phyloP scores from a whole-genome alignment of 805 yeast species.

The Kodamaea leandrae region DNA sequence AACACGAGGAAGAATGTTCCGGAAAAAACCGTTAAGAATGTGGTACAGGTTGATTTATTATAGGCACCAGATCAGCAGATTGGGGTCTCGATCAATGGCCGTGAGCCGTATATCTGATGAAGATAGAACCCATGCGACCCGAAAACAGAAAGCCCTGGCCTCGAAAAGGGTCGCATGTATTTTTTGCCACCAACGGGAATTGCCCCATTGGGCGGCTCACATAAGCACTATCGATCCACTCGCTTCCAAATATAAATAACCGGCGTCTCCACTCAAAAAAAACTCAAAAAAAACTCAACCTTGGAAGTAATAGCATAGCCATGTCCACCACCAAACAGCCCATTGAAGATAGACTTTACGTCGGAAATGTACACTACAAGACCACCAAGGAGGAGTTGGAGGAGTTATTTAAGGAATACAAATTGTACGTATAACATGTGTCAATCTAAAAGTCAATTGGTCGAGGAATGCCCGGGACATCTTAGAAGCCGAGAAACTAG shows the following conservation, averaged over 20 bases:
- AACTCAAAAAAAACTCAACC: no score
- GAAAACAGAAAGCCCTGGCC: no score
- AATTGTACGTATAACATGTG: conserved; percentile 30
- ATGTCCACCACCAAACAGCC: conserved; percentile 24
- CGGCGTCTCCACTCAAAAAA: conserved; percentile 1
- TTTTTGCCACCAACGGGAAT: conserved; percentile 1
- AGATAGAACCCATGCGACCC: neutral
- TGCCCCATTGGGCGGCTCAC: conserved; percentile 1
- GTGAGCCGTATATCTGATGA: no score
- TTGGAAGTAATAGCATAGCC: neutral
- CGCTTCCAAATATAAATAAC: conserved; percentile 6
- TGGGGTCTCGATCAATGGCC: no score
- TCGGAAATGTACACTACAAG: conserved; percentile 43
- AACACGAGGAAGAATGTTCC: no score
- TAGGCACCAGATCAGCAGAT: no score
- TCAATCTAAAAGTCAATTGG: no score
- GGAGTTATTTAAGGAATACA: conserved; percentile 48
- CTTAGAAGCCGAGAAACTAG: no score
- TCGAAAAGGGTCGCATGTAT: no score
- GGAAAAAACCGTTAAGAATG: no score
- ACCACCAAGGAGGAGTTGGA: conserved; percentile 45
- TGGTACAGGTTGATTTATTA: no score
- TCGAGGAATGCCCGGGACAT: neutral
- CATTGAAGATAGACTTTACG: conserved; percentile 45
- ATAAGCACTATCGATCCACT: neutral